A percentile compares a stretch with the other conserved stretches of the same genome.
phyloP scores from a whole-genome alignment of 225 moss, liverwort and hornwort genomes.

The Lunularia cruciata region DNA sequence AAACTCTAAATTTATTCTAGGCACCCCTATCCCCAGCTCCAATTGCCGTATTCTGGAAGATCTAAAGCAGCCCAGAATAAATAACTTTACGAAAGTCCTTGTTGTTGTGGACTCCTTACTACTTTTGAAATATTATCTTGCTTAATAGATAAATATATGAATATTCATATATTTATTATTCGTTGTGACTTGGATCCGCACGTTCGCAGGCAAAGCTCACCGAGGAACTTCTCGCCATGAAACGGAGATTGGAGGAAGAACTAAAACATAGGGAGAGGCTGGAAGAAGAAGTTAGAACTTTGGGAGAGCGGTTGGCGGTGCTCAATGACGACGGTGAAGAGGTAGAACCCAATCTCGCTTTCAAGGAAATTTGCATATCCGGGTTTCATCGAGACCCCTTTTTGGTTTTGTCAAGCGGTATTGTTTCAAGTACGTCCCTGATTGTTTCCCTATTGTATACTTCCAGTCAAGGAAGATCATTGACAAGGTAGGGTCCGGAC shows the following conservation, averaged over 20 bases:
- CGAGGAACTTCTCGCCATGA: slow-evolving; percentile 26
- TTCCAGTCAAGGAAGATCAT: slow-evolving; percentile 57
- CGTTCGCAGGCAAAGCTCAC: slow-evolving; percentile 23
- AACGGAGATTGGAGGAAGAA: slow-evolving; percentile 52
- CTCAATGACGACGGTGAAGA: slow-evolving; percentile 74
- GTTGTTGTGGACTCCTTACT: not conserved
- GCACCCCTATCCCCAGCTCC: not conserved
- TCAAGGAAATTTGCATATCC: no score
- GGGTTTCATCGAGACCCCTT: no score
- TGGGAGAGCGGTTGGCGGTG: slow-evolving; percentile 64
- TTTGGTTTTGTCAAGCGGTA: no score
- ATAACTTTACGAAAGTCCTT: not conserved
- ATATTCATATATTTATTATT: not conserved
- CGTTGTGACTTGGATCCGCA: not conserved
- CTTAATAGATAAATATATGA: no score
- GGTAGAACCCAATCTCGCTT: no score
- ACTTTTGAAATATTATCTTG: no score
- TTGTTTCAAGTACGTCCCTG: not conserved
- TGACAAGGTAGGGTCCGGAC: slow-evolving; percentile 71
- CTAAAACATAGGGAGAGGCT: slow-evolving; percentile 60
- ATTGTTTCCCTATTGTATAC: not conserved
- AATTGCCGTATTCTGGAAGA: not conserved
- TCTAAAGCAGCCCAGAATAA: not conserved
- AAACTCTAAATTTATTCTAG: not conserved
- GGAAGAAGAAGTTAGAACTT: slow-evolving; percentile 63